phyloP scores from a whole-genome alignment of 805 yeast genomes.

The Candida insectalens region DNA sequence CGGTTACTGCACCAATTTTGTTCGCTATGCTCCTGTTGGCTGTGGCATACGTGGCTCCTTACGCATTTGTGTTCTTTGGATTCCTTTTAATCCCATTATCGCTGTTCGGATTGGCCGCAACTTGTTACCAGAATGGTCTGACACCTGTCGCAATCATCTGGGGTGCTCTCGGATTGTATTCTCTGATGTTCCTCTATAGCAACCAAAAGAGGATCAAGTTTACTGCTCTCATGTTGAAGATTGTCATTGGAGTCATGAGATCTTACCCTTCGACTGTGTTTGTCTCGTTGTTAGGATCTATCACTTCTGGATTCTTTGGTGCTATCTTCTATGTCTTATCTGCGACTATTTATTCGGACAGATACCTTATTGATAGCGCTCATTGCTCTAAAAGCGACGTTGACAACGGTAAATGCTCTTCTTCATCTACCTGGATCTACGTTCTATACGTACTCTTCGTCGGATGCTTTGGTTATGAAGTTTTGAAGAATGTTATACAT shows the following conservation, averaged over 20 bases:
- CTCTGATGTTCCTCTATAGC: conserved; percentile 15
- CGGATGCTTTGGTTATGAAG: conserved; percentile 78
- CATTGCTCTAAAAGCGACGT: conserved; percentile 28
- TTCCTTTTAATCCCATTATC: conserved; percentile 19
- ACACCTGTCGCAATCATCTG: conserved; percentile 12
- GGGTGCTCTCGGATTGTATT: conserved; percentile 6
- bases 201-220: conserved; percentile 20
- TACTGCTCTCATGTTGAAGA: conserved; percentile 19
- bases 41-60: conserved; percentile 19
- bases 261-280: conserved; percentile 59
- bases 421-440: conserved; percentile 14
- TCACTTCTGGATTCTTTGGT: conserved; percentile 46
- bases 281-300: conserved; percentile 29
- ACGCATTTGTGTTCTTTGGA: conserved; percentile 20
- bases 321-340: conserved; percentile 59
- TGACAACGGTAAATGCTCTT: conserved; percentile 19
- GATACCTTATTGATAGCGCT: conserved; percentile 36
- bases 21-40: conserved; percentile 12
- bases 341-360: conserved; percentile 32
- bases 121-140: conserved; percentile 5
- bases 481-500: conserved; percentile 70
- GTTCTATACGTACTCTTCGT: conserved; percentile 66
- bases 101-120: conserved; percentile 14
- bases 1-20: conserved; percentile 13
- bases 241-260: conserved; percentile 68